These are phyloP conservation scores for Colletotrichum brevisporum DNA, from an alignment of 2,329 filamentous ascomycete genomes.

Conservation along the genomic window DNA sequence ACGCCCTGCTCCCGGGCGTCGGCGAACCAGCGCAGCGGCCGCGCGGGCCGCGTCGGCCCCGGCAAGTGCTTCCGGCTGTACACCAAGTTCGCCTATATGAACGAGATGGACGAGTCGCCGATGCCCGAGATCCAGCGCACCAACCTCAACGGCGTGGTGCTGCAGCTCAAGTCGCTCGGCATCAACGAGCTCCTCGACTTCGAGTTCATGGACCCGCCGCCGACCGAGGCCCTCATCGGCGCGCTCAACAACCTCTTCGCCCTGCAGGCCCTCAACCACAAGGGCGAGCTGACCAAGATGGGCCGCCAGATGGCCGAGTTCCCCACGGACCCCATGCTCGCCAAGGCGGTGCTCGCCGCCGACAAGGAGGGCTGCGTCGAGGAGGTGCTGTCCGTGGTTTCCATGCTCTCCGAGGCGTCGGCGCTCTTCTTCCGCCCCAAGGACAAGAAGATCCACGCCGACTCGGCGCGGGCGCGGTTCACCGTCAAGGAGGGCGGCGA, in stretches of 20 bases:
- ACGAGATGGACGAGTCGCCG: conserved; percentile 93
- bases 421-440: conserved; percentile 95
- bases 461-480: conserved; percentile 90
- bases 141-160: conserved; percentile 86
- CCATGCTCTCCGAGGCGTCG: conserved; percentile 91
- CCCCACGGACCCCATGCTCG: conserved; percentile 91
- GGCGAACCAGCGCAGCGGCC: conserved; percentile 92
- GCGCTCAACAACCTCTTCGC: conserved; percentile 93
- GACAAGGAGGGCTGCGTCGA: conserved; percentile 94
- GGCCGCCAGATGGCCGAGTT: conserved; percentile 97
- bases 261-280: conserved; percentile 88
- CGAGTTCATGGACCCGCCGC: conserved; percentile 95
- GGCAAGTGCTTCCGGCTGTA: conserved; percentile 96
- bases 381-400: conserved; percentile 92
- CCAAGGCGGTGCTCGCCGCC: conserved; percentile 89
- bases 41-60: conserved; percentile 91
- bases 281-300: conserved; percentile 89
- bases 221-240: conserved; percentile 89
- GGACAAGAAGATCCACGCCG: conserved; percentile 96
- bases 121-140: conserved; percentile 94
- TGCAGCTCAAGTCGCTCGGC: conserved; percentile 89
- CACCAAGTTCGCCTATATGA: conserved; percentile 93
- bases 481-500: conserved; percentile 93
- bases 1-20: conserved; percentile 93
- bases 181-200: conserved; percentile 95